Evolutionary conservation across 139 green algal genomes (phyloP), one percentile per base, ranked within the genome.

Genomic region (Chlamydomonas asymmetrica): DNA sequence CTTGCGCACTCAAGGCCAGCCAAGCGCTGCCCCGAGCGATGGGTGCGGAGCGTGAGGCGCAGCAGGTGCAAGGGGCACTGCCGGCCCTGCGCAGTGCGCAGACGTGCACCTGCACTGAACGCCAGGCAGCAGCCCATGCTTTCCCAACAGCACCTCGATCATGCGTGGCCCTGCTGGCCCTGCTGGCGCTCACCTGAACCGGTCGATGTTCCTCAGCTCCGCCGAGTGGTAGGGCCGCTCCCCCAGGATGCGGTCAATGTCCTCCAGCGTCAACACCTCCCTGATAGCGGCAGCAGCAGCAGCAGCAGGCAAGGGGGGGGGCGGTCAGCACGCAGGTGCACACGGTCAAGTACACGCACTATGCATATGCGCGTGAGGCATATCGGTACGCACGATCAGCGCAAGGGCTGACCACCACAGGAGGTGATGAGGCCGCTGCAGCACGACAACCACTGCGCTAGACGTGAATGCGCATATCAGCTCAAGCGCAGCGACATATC

Each of bases 191-290:
- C n/a, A 56, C 23, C 84, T 61, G 81, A 94, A 98, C 64, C 93
- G 94, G 85, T 99, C 97, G 56, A 99, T 98, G 84, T 99, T 99
- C 39, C 90, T 91, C 82, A 97, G 71, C 87, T 97, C 92, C n/a
- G 75, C 69, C 37, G 50, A 89, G 35, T 70, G 54, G 79, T 92
- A 99, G n/a, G 97, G 97, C 9, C 97, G 83, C 69, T 84, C 81
- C n/a, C 97, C 97, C 64, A 99, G 84, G 41, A 99, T 83, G 16
- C 75, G 56, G 64, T 96, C 92, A 27, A 99, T 79, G 27, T 98
- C 94, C 56, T 98, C 91, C 57, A 95, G 66, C 57, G 86, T 86
- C 3, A 98, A 76, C 50, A 98, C 95, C 89, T 97, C 75, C 49
- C 49, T n/a, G 49, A 18, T 57, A 57, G 18, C 49, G 49, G 18